Evolutionary conservation across 176 grass and related monocot genomes (phyloP), one percentile per base, ranked within the genome.

Genomic region (Cenchrus americanus): DNA sequence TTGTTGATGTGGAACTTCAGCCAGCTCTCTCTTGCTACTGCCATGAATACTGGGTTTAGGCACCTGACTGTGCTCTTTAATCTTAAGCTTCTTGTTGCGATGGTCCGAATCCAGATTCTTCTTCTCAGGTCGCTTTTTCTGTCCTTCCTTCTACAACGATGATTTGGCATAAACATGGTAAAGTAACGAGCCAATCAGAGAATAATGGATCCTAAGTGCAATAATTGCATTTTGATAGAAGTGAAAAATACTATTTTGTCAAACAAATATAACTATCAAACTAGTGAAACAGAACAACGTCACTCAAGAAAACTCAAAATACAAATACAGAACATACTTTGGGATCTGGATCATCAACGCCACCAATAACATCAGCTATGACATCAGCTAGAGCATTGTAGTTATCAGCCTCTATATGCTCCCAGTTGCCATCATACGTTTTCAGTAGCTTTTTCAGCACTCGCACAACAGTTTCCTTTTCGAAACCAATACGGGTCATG

Each of bases 351-450:
- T 53, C 8, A 8, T 54, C 52, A 54, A 0, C 17, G 18, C 86
- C 79, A 83, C 91, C 65, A 68, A 95, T 62, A 62, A 87, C 85
- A 83, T 95, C 85, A 21, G 76, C 89, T 69, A 98, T 55, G 57
- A 87, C 85, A 83, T 95, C 85, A 21, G 76, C 89, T 73, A 98
- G 85, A 70, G 55, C 68, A 1, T 14, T 69, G 46, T 88, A 98
- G 60, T 78, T 84, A 71, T 98, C 95, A 14, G 90, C 92, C 87
- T 98, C 95, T 72, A 98, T 94, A 85, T 88, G 57, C 37, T 90
- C 95, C 95, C 95, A 98, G 3, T 90, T 90, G 64, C 84, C 44
- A 4, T 88, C 87, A 50, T 71, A 98, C 70, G 78, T 58, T 37
- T 46, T 14, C 26, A 94, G 75, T 60, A 98, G 87, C 7, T 82